phyloP scores from a whole-genome alignment of 495 filamentous ascomycete species.

The Talaromyces trachyspermus region DNA sequence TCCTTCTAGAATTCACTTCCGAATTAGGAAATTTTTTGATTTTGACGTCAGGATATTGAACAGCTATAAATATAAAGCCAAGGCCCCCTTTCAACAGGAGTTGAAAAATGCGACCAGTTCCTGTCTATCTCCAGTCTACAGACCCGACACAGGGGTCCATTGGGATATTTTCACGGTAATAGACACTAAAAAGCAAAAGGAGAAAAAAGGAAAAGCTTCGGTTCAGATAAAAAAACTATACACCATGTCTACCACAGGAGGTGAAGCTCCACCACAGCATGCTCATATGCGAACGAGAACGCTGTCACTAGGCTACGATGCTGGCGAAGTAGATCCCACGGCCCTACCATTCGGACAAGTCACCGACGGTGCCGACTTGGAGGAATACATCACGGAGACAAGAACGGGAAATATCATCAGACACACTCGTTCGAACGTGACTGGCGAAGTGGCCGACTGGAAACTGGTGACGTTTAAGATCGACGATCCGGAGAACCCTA shows the following conservation, averaged over 20 bases:
- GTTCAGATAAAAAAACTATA: too few relatives aligned
- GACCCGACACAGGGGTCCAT: too few relatives aligned
- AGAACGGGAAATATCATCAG: conserved; percentile 51
- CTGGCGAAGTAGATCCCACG: conserved; percentile 19
- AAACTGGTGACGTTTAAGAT: conserved; percentile 67
- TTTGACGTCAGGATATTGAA: too few relatives aligned
- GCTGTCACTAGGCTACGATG: conserved; percentile 17
- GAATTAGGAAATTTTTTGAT: too few relatives aligned
- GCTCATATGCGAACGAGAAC: conserved; percentile 11
- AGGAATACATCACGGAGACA: conserved; percentile 59
- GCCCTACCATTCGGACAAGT: conserved; percentile 59
- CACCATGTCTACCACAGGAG: conserved; percentile 1
- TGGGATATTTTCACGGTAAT: too few relatives aligned
- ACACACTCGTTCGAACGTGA: conserved; percentile 40
- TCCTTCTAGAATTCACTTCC: too few relatives aligned
- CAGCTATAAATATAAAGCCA: too few relatives aligned
- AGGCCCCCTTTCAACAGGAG: too few relatives aligned
- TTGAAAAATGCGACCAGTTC: too few relatives aligned
- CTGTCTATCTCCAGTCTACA: too few relatives aligned
- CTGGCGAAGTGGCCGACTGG: conserved; percentile 49
- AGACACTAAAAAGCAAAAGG: too few relatives aligned
- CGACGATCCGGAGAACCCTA: conserved; percentile 52
- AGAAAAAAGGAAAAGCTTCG: too few relatives aligned
- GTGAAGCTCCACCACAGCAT: conserved; percentile 1
- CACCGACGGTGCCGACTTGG: conserved; percentile 49